Evolutionary conservation across 2,329 filamentous ascomycete species (phyloP).

Genomic region (Arthrobotrys sinensis): DNA sequence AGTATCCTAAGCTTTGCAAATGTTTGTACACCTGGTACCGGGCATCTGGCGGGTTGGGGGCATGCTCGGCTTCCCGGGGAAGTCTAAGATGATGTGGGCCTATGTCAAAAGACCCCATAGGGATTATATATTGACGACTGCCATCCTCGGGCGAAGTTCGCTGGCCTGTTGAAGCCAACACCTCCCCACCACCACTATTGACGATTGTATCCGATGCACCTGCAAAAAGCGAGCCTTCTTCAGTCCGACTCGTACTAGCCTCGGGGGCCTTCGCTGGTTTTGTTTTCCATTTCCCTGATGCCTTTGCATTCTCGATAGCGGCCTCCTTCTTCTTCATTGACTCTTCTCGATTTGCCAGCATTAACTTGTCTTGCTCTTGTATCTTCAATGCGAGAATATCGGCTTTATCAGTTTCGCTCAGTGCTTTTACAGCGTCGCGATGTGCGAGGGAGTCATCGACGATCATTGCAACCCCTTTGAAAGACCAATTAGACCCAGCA

Average conservation of each 20-base stretch:
- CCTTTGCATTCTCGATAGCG: constrained; percentile 52
- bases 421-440: constrained; percentile 23
- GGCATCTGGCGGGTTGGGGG: constrained; percentile 68
- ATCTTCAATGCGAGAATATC: constrained; percentile 38
- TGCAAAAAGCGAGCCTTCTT: constrained; percentile 29
- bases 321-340: constrained; percentile 43
- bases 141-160: constrained; percentile 68
- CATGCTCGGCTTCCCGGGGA: constrained; percentile 62
- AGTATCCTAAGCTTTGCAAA: constrained; percentile 84
- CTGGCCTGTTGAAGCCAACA: constrained; percentile 64
- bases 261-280: constrained; percentile 4
- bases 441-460: constrained; percentile 45
- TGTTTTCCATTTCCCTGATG: constrained; percentile 54
- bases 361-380: constrained; percentile 43
- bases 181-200: constrained; percentile 61
- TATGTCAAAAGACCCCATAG: constrained; percentile 68
- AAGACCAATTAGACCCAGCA: constrained; percentile 27
- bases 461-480: constrained; percentile 42
- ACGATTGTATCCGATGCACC: constrained; percentile 23
- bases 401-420: constrained; percentile 38
- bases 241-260: neutral
- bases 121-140: constrained; percentile 67
- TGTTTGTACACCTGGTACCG: constrained; percentile 82
- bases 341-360: constrained; percentile 34
- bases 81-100: constrained; percentile 68